A percentile compares a stretch with the other conserved stretches of the same genome.
Evolutionary conservation across 2,329 filamentous ascomycete genomes (phyloP).

Genomic region (Aureobasidium sp.): DNA sequence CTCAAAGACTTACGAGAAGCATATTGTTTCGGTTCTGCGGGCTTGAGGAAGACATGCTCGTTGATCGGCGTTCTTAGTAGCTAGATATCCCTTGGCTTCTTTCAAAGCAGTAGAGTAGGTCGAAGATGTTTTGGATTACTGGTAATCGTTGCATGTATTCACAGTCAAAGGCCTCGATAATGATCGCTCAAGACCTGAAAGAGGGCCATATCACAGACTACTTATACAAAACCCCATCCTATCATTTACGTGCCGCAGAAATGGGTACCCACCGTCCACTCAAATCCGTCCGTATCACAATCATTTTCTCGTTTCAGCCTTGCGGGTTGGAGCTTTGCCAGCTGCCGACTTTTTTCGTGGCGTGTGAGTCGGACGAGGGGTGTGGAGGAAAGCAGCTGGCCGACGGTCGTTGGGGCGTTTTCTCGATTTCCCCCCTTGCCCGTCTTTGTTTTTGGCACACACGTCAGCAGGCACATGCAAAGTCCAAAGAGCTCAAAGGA

Average conservation of each 20-base stretch:
- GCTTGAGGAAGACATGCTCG: background rate
- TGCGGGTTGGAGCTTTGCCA: background rate
- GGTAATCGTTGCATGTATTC: background rate
- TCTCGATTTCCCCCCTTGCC: background rate
- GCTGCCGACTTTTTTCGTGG: background rate
- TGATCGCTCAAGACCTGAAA: background rate
- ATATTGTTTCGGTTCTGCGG: background rate
- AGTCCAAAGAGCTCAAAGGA: background rate
- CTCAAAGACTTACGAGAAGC: background rate
- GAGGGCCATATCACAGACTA: background rate
- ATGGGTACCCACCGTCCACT: background rate
- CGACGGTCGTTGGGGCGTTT: background rate
- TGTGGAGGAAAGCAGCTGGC: background rate
- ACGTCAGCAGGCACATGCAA: background rate
- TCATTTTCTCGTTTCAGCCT: slow-evolving; percentile 4
- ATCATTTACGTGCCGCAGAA: background rate
- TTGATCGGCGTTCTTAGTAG: background rate
- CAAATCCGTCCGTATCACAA: background rate
- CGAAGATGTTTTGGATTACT: no score
- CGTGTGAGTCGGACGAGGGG: background rate
- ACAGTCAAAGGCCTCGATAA: background rate
- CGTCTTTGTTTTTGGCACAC: background rate
- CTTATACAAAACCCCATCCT: background rate
- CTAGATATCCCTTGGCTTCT: background rate
- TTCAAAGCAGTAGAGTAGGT: background rate